A percentile compares a stretch with the other conserved stretches of the same genome.
These are phyloP conservation scores for Sclerotinia sclerotiorum DNA, from an alignment of 2,329 filamentous ascomycete genomes.

Conservation along the genomic window DNA sequence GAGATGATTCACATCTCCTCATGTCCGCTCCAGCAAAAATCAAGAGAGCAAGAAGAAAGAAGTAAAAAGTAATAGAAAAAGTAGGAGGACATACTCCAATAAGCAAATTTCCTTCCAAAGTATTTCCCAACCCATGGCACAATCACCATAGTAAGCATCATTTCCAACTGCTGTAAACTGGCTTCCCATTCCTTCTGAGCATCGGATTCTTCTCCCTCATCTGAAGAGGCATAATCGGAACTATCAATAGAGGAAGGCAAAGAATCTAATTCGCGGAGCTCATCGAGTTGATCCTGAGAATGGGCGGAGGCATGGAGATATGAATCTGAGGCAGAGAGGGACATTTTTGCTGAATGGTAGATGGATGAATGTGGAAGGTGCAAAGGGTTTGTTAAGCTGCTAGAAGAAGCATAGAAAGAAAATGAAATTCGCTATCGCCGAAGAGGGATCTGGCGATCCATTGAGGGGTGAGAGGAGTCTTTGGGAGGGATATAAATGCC, in stretches of 20 bases:
- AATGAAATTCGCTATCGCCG: conserved; percentile 13
- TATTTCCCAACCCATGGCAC: conserved; percentile 95
- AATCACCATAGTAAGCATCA: conserved; percentile 90
- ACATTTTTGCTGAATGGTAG: conserved; percentile 23
- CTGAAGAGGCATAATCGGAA: conserved; percentile 51
- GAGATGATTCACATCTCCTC: not conserved
- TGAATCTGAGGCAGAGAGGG: conserved; percentile 27
- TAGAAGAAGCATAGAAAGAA: conserved; percentile 3
- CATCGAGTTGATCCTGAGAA: conserved; percentile 48
- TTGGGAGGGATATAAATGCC: not conserved
- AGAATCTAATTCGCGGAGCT: conserved; percentile 57
- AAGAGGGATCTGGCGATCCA: conserved; percentile 17
- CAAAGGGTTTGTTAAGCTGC: not conserved
- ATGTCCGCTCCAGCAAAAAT: not conserved
- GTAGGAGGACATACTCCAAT: conserved; percentile 74
- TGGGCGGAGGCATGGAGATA: conserved; percentile 45
- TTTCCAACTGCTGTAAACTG: conserved; percentile 87
- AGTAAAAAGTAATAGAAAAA: not conserved
- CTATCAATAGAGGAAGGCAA: conserved; percentile 56
- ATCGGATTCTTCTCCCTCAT: conserved; percentile 62
- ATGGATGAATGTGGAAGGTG: not conserved
- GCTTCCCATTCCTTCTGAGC: conserved; percentile 95
- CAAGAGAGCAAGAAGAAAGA: not conserved
- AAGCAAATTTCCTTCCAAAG: conserved; percentile 90
- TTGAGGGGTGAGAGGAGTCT: conserved; percentile 11